Evolutionary conservation across 768 basidiomycete species (phyloP), one percentile per base, ranked within the genome.

Genomic region (Pleurotus pulmonarius): DNA sequence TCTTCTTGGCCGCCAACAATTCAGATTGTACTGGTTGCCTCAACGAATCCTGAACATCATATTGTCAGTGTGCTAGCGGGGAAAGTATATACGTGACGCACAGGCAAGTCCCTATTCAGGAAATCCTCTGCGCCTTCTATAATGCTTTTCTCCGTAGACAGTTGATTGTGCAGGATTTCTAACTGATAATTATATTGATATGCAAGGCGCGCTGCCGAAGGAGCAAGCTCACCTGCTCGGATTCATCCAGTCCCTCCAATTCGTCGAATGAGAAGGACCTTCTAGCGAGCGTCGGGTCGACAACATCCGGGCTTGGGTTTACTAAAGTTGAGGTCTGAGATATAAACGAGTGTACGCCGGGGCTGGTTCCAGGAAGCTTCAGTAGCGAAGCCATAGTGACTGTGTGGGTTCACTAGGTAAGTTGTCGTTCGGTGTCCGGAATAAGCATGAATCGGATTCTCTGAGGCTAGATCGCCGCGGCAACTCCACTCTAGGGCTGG

Each of bases 101-200:
- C 86, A 46, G 76, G 76, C 40, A 85, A 65, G 29, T 78, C 71
- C 71, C 90, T 86, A 62, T 85, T 84, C 12, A 97, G 75, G 59
- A 98, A 79, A 62, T 90, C 94, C 75, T 95, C 92, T 0, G 94
- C 94, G 9, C 94, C 94, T 69, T 94, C 93, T 67, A 86, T 92
- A 59, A 97, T 92, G 55, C 88, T 79, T 59, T 83, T 84, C 72
- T 94, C 88, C 58, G 90, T 78, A 53, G 83, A 82, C 16, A 95
- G 75, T 64, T 86, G 83, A 54, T 77, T 79, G 49, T 83, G 82
- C 16, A 97, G 75, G 4, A 76, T 71, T 45, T 86, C 86, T 47
- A 94, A 70, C 92, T 92, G 51, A 13, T 52, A 34, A 59, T 38
- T 43, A 40, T 43, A 43, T 18, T 24, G 49, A 49, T 41, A 54